A percentile compares a stretch with the other conserved stretches of the same genome.
Evolutionary conservation across 2,329 filamentous ascomycete genomes (phyloP).

Genomic region (Trichoderma brevicompactum): DNA sequence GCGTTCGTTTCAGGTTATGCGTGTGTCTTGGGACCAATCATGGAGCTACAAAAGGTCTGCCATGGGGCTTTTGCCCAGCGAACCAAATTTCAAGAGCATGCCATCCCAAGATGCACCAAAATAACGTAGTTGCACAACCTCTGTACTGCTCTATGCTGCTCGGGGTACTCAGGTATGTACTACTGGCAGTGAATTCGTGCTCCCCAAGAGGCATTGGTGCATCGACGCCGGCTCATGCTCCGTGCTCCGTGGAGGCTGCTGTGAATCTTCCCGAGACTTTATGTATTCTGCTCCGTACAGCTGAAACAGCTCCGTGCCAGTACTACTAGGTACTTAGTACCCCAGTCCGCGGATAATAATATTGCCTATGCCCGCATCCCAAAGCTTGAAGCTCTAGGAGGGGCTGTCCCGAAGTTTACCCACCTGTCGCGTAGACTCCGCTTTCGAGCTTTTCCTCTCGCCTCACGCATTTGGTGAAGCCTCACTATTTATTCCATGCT

Average conservation of each 20-base stretch:
- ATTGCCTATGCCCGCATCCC: background rate
- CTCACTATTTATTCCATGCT: constrained; percentile 18
- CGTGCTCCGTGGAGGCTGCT: background rate
- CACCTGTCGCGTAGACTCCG: constrained; percentile 7
- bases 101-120: background rate
- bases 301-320: too few species aligned
- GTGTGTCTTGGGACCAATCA: constrained; percentile 31
- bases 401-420: constrained; percentile 19
- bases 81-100: constrained; percentile 11
- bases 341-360: background rate
- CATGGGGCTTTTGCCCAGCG: background rate
- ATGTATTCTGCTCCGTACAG: too few species aligned
- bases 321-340: too few species aligned
- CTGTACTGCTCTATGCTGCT: too few species aligned
- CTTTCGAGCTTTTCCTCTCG: constrained; percentile 24
- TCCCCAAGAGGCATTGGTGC: background rate
- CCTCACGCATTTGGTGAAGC: background rate
- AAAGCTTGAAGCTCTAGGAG: too few species aligned
- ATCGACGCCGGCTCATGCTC: background rate
- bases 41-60: background rate
- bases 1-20: constrained; percentile 36
- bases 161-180: too few species aligned
- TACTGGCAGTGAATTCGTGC: background rate
- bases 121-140: too few species aligned
- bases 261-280: too few species aligned